A percentile compares a stretch with the other conserved stretches of the same genome.
phyloP scores from a whole-genome alignment of 2,329 filamentous ascomycete species.

The Cryphonectria japonica region DNA sequence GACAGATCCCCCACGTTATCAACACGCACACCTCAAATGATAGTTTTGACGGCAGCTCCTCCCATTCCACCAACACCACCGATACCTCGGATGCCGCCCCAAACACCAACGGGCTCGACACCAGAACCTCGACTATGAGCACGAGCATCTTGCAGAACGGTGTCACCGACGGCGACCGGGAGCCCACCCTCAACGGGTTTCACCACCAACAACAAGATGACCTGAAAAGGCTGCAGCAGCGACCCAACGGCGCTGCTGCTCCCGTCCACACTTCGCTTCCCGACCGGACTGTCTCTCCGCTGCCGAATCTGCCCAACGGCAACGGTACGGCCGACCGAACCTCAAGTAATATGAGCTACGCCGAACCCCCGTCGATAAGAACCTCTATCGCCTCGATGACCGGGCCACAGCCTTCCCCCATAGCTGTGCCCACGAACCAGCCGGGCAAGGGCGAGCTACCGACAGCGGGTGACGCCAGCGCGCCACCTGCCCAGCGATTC shows the following conservation, averaged over 20 bases:
- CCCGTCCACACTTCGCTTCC: constrained; percentile 33
- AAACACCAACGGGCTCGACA: constrained; percentile 47
- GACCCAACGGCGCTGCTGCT: constrained; percentile 32
- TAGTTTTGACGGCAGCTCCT: constrained; percentile 59
- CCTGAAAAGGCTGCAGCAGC: constrained; percentile 33
- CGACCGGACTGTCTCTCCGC: constrained; percentile 34
- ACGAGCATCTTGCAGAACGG: constrained; percentile 65
- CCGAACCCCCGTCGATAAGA: constrained; percentile 35
- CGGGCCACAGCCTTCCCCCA: constrained; percentile 37
- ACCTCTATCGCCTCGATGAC: constrained; percentile 41
- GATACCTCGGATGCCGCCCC: constrained; percentile 52
- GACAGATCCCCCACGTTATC: constrained; percentile 39
- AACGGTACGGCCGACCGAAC: constrained; percentile 33
- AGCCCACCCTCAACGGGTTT: constrained; percentile 36
- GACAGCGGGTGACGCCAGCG: constrained; percentile 31
- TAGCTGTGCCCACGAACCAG: constrained; percentile 40
- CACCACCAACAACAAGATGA: constrained; percentile 36
- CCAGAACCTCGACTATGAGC: constrained; percentile 43
- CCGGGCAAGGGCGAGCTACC: constrained; percentile 33
- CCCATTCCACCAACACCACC: constrained; percentile 55
- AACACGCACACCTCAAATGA: constrained; percentile 53
- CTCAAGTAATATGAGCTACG: constrained; percentile 38
- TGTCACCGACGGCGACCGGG: constrained; percentile 42
- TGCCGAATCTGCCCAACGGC: constrained; percentile 29
- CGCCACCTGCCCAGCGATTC: constrained; percentile 56